Evolutionary conservation across 2,329 filamentous ascomycete genomes (phyloP).

Genomic region (Bipolaris gigantea): DNA sequence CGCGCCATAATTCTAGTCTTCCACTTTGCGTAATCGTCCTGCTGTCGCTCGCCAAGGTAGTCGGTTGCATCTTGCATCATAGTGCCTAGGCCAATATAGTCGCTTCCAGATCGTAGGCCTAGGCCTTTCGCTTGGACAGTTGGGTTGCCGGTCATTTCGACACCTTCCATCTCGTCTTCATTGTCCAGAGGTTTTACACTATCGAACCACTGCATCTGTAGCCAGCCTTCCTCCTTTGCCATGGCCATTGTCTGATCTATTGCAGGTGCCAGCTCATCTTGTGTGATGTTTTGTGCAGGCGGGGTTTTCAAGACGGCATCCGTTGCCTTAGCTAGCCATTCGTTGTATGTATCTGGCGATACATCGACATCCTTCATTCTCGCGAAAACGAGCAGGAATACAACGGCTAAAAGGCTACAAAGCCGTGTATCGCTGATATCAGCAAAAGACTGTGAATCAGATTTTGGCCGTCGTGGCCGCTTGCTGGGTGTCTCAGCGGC

Average conservation of each 20-base stretch:
- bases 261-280: constrained; percentile 48
- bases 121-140: constrained; percentile 41
- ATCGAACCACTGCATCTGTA: constrained; percentile 60
- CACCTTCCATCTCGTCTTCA: constrained; percentile 32
- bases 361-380: constrained; percentile 44
- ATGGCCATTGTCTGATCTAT: constrained; percentile 39
- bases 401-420: constrained; percentile 58
- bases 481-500: constrained; percentile 47
- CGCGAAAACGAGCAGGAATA: constrained; percentile 63
- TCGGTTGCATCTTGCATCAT: constrained; percentile 79
- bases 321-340: constrained; percentile 50
- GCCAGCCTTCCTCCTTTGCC: constrained; percentile 45
- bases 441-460: constrained; percentile 6
- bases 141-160: constrained; percentile 27
- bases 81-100: constrained; percentile 56
- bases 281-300: constrained; percentile 52
- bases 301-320: constrained; percentile 54
- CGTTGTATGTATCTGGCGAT: constrained; percentile 36
- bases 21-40: constrained; percentile 66
- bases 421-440: constrained; percentile 25
- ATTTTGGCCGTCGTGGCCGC: constrained; percentile 51
- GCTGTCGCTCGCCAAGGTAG: constrained; percentile 66
- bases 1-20: constrained; percentile 61
- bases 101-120: constrained; percentile 48
- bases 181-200: constrained; percentile 50